These are phyloP conservation scores for Mycena galopus DNA, from an alignment of 768 basidiomycete species.

Conservation along the genomic window DNA sequence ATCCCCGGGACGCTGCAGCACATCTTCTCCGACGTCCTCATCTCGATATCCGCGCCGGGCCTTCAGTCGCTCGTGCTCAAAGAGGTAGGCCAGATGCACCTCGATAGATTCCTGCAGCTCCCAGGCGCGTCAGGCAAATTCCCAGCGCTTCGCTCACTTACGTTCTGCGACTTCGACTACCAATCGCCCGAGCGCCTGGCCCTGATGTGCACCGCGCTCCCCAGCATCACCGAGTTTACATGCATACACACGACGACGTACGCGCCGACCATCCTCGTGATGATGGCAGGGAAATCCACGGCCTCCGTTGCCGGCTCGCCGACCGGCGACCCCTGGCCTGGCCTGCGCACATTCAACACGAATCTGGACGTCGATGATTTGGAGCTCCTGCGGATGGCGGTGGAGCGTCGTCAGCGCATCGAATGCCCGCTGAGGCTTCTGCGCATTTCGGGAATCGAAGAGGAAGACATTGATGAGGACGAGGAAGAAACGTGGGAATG, in stretches of 20 bases:
- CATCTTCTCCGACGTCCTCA: slow-evolving; percentile 55
- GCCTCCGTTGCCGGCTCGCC: neutral
- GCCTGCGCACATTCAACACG: slow-evolving; percentile 22
- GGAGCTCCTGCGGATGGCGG: slow-evolving; percentile 7
- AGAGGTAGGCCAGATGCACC: slow-evolving; percentile 55
- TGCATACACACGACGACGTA: slow-evolving; percentile 15
- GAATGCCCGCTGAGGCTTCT: slow-evolving; percentile 22
- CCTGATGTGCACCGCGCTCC: slow-evolving; percentile 25
- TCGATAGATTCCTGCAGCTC: slow-evolving; percentile 51
- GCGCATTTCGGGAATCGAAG: neutral
- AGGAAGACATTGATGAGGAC: slow-evolving; percentile 26
- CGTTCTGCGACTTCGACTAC: slow-evolving; percentile 56
- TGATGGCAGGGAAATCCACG: slow-evolving; percentile 26
- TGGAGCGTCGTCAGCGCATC: slow-evolving; percentile 23
- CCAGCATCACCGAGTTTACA: slow-evolving; percentile 29
- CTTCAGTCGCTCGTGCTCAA: slow-evolving; percentile 59
- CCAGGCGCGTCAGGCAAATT: slow-evolving; percentile 44
- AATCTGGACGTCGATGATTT: slow-evolving; percentile 28
- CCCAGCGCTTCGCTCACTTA: slow-evolving; percentile 51
- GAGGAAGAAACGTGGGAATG: slow-evolving; percentile 26
- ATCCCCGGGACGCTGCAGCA: slow-evolving; percentile 48
- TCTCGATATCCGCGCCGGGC: slow-evolving; percentile 53
- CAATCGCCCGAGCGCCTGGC: slow-evolving; percentile 20
- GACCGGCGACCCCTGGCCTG: slow-evolving; percentile 26
- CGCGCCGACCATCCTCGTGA: slow-evolving; percentile 18